Base-by-base conservation (phyloP, 371 early-diverging fungal species). In the Fennellomyces sp. region DNA sequence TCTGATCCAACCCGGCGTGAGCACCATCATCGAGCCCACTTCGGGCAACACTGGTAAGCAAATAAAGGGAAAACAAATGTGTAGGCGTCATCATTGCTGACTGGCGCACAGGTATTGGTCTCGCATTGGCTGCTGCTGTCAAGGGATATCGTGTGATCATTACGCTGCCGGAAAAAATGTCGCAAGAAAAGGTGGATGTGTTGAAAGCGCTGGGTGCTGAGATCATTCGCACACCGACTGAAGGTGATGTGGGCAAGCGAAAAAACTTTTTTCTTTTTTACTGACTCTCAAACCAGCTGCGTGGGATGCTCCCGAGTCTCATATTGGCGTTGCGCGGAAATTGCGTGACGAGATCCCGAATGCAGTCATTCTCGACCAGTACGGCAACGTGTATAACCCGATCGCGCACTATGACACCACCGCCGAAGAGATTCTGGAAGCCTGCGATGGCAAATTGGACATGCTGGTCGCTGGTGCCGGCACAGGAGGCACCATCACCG, bases 111-210 rank as follows among this genome's bases (percentile, higher is more conserved):
- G 87, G 88, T 60, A 95, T 95, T 68, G 94, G 94, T 48, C 80
- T 97, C 38, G 97, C 97, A 25, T 80, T 96, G 33, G 88, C 95
- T 47, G 95, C 92, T 49, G 98, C 98, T 30, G 94, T 97, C 59
- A 97, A 95, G 83, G 98, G 98, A 10, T 98, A 98, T 79, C 88
- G 92, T 56, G 89, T 91, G 64, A 95, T 98, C 64, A 97, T 97
- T 69, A 97, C 97, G 2, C 76, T 98, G 39, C 98, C 99, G 19
- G 97, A 98, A 73, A 97, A 97, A 80, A 97, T 97, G 97, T 92
- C 92, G 39, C 92, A 96, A 79, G 99, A 98, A 70, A 97, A 97
- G 84, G 93, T 97, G 15, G 97, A 96, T 72, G 93, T 97, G 1
- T 83, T 98, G 61, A 97, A 97, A 74, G 96, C 95, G 3, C 80